Conservation (phyloP, 1,139 yeast genomes). For the Taiozyma sp. region DNA sequence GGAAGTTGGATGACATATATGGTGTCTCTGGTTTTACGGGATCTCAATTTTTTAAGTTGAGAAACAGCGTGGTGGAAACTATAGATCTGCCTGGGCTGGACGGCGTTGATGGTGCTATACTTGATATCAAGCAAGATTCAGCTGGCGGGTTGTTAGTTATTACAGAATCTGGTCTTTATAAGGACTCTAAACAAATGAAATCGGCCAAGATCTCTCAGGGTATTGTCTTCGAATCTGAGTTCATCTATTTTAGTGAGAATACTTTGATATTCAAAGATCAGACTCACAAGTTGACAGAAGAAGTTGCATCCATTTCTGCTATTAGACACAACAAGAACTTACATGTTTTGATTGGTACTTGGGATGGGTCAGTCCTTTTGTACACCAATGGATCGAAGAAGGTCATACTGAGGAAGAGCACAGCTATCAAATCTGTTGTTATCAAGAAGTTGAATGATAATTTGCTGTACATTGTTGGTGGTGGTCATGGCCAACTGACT, state of each 20-base stretch:
- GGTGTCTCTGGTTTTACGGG: not conserved
- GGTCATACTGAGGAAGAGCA: slow-evolving; percentile 3
- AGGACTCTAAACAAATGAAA: slow-evolving; percentile 2
- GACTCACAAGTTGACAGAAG: slow-evolving; percentile 7
- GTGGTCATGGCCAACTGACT: slow-evolving; percentile 19
- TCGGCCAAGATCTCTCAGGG: slow-evolving; percentile 5
- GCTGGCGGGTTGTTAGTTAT: slow-evolving; percentile 7
- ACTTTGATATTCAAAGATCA: slow-evolving; percentile 2
- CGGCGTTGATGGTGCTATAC: slow-evolving; percentile 20
- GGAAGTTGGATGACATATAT: slow-evolving; percentile 12
- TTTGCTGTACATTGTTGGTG: slow-evolving; percentile 15
- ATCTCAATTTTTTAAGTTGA: not conserved
- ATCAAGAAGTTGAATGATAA: slow-evolving; percentile 7
- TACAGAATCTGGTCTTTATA: slow-evolving; percentile 18
- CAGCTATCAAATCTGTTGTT: slow-evolving; percentile 16
- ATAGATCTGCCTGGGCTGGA: slow-evolving; percentile 10
- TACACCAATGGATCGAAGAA: slow-evolving; percentile 6
- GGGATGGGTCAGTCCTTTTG: slow-evolving; percentile 19
- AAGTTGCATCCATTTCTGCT: slow-evolving; percentile 12
- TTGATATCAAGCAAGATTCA: slow-evolving; percentile 11
- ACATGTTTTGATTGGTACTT: slow-evolving; percentile 16
- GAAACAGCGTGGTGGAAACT: not conserved
- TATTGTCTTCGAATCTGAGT: not conserved
- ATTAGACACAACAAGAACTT: not conserved
- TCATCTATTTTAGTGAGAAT: slow-evolving; percentile 1